These are phyloP conservation scores for Mesotaenium endlicherianum DNA, from an alignment of 139 green algal genomes.

Conservation along the genomic window DNA sequence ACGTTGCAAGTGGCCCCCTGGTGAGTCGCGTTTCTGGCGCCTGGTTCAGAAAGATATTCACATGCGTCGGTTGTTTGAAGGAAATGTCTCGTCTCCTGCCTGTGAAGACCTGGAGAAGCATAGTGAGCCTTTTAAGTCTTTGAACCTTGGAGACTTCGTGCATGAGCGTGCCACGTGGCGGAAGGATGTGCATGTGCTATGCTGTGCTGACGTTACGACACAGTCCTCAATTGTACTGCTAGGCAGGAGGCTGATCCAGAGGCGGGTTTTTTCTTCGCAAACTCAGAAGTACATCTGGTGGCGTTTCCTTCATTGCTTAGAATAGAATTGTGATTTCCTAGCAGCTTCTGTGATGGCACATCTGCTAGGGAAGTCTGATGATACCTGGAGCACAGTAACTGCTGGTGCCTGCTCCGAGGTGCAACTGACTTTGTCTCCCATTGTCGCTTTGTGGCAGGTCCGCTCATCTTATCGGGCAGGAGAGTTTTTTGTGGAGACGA, in stretches of 20 bases:
- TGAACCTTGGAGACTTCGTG: no score
- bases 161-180: no score
- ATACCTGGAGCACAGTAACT: neutral
- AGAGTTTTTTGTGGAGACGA: conserved; percentile 85
- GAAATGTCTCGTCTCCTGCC: neutral
- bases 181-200: no score
- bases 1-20: conserved; percentile 90
- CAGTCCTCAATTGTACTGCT: no score
- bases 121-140: neutral
- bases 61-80: no score
- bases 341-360: neutral
- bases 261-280: neutral
- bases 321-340: neutral
- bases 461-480: conserved; percentile 88
- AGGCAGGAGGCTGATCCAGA: no score
- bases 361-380: neutral
- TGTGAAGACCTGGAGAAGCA: neutral
- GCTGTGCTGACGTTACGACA: no score
- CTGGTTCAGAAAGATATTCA: no score
- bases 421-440: neutral
- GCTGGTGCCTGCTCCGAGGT: neutral
- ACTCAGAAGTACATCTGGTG: no score
- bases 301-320: no score
- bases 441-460: conserved; percentile 16
- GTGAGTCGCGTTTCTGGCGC: conserved; percentile 60